Percentiles rank a stretch among this genome's conserved stretches.
Conservation (phyloP, 2,329 filamentous ascomycete genomes). For the Fusarium sterilihyphosum region DNA sequence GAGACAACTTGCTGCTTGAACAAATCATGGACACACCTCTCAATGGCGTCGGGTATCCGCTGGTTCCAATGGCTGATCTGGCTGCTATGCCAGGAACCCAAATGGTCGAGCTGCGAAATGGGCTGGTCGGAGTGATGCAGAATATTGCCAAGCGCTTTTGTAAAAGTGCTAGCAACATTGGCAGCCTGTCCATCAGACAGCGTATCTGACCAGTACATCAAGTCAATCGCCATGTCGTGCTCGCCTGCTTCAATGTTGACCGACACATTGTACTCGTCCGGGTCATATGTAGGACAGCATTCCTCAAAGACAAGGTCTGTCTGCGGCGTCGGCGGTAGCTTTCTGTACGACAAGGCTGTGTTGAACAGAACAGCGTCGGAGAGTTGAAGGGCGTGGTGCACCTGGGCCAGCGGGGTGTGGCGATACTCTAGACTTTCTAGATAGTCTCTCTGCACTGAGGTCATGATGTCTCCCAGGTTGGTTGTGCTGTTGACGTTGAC, state of each 20-base stretch:
- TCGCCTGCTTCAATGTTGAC: constrained; percentile 36
- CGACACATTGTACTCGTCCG: constrained; percentile 37
- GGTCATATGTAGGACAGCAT: constrained; percentile 36
- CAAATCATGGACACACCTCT: constrained; percentile 24
- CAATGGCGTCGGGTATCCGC: constrained; percentile 1
- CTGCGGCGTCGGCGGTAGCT: constrained; percentile 15
- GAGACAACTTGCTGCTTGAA: constrained; percentile 6
- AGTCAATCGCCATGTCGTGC: constrained; percentile 28
- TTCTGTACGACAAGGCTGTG: constrained; percentile 39
- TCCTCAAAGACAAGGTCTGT: constrained; percentile 36
- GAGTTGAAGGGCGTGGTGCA: constrained; percentile 36
- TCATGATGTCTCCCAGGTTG: constrained; percentile 1
- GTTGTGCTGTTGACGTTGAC: constrained; percentile 45
- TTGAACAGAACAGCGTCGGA: constrained; percentile 38
- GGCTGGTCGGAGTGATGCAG: constrained; percentile 12
- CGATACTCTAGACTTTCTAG: constrained; percentile 28
- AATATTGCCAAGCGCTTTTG: constrained; percentile 31
- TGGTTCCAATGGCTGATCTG: constrained; percentile 24
- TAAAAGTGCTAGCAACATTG: constrained; percentile 32
- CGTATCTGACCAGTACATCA: constrained; percentile 40
- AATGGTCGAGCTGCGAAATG: constrained; percentile 17
- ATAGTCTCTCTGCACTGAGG: constrained; percentile 19
- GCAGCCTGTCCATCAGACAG: constrained; percentile 28
- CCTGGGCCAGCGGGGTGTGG: constrained; percentile 20
- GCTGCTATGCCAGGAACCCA: background rate